Conservation (phyloP, 2,329 filamentous ascomycete species). For the Falciphora oryzae region DNA sequence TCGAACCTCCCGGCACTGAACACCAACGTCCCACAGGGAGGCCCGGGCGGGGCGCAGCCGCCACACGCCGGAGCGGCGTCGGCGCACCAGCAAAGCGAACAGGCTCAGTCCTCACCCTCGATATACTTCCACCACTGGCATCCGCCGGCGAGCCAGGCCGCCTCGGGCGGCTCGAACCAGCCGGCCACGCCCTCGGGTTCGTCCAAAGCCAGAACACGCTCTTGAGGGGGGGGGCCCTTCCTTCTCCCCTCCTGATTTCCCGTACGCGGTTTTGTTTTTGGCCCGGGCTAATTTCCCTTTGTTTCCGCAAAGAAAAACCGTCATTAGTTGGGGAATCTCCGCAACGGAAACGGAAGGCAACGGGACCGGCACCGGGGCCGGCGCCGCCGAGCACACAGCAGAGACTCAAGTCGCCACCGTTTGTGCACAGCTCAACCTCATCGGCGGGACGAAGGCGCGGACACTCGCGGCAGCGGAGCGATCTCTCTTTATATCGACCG, state of each 20-base stretch:
- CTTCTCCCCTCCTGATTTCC: constrained; percentile 21
- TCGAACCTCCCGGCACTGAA: constrained; percentile 39
- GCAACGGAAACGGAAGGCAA: constrained; percentile 79
- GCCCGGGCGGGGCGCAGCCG: constrained; percentile 35
- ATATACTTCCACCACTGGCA: constrained; percentile 95
- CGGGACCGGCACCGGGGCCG: constrained; percentile 44
- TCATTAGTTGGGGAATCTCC: constrained; percentile 57
- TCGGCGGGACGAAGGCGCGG: constrained; percentile 44
- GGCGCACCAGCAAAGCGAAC: constrained; percentile 28
- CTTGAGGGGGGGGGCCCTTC: constrained; percentile 25
- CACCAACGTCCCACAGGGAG: constrained; percentile 36
- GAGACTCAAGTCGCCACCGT: constrained; percentile 47
- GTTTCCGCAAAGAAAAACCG: constrained; percentile 34
- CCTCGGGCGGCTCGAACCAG: constrained; percentile 51
- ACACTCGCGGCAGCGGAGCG: constrained; percentile 61
- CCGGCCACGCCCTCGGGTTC: constrained; percentile 71
- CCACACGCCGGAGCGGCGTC: background rate
- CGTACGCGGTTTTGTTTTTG: constrained; percentile 11
- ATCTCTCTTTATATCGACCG: constrained; percentile 47
- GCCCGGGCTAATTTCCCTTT: constrained; percentile 29
- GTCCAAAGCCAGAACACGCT: constrained; percentile 47
- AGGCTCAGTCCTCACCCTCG: constrained; percentile 61
- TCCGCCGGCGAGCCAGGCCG: constrained; percentile 63
- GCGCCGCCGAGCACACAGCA: constrained; percentile 40
- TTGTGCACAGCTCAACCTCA: constrained; percentile 45